These are phyloP conservation scores for Capsella rubella DNA, from an alignment of 441 rosid genomes.

Conservation along the genomic window DNA sequence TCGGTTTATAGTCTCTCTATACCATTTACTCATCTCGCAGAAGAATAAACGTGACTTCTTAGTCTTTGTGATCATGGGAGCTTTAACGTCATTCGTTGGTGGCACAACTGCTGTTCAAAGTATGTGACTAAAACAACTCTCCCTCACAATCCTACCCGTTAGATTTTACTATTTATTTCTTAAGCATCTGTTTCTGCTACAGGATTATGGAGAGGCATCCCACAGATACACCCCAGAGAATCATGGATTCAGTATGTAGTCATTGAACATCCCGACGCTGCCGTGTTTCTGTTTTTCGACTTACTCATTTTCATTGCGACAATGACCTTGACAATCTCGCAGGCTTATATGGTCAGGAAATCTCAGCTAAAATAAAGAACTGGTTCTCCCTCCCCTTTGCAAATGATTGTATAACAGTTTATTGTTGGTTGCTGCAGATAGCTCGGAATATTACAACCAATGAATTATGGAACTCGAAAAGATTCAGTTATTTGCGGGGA, in stretches of 20 bases:
- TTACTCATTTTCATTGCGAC: slow-evolving; percentile 59
- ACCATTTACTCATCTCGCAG: slow-evolving; percentile 48
- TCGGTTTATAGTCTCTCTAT: background rate
- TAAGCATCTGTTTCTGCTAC: slow-evolving; percentile 42
- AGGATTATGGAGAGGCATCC: slow-evolving; percentile 71
- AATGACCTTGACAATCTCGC: slow-evolving; percentile 63
- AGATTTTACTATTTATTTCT: background rate
- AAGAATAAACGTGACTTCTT: slow-evolving; percentile 90
- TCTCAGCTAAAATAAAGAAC: slow-evolving; percentile 15
- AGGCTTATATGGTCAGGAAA: slow-evolving; percentile 73
- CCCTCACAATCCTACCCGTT: background rate
- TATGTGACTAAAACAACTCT: slow-evolving; percentile 47
- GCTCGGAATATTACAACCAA: slow-evolving; percentile 90
- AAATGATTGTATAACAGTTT: slow-evolving; percentile 18
- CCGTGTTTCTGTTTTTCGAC: slow-evolving; percentile 72
- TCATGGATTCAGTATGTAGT: slow-evolving; percentile 64
- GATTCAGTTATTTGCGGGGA: slow-evolving; percentile 77
- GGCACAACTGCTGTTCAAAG: slow-evolving; percentile 71
- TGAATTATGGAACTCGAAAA: slow-evolving; percentile 70
- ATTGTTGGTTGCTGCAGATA: slow-evolving; percentile 59
- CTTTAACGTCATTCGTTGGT: slow-evolving; percentile 56
- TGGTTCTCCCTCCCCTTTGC: slow-evolving; percentile 7
- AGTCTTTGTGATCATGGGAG: slow-evolving; percentile 72
- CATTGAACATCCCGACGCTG: slow-evolving; percentile 67
- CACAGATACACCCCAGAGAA: slow-evolving; percentile 47